Evolutionary conservation across 1,284 basidiomycete species (phyloP).

Genomic region (Papiliotrema laurentii): DNA sequence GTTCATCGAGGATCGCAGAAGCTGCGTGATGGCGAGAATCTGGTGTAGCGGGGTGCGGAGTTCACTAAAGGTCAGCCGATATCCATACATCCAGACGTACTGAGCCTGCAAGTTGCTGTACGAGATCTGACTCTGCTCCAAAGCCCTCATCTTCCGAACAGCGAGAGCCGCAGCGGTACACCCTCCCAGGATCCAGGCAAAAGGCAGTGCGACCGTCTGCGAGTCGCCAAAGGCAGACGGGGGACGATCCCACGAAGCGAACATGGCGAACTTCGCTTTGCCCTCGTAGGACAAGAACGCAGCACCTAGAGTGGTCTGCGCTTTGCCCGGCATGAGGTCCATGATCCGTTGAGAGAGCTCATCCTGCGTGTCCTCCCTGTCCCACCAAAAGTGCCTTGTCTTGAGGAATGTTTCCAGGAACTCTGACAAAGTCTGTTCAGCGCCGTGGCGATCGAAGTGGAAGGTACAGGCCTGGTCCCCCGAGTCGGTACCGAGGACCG

Average conservation of each 20-base stretch:
- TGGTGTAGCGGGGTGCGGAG: slow-evolving; percentile 47
- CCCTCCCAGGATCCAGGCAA: slow-evolving; percentile 37
- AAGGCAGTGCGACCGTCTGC: slow-evolving; percentile 28
- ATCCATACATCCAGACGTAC: slow-evolving; percentile 13
- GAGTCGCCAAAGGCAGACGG: slow-evolving; percentile 32
- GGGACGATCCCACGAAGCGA: slow-evolving; percentile 35
- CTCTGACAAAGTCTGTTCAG: slow-evolving; percentile 14
- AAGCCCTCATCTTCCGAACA: slow-evolving; percentile 29
- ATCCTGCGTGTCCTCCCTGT: slow-evolving; percentile 26
- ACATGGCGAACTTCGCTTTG: slow-evolving; percentile 26
- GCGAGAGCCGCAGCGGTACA: slow-evolving; percentile 33
- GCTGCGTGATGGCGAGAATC: slow-evolving; percentile 43
- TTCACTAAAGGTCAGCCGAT: slow-evolving; percentile 22
- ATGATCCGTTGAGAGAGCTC: slow-evolving; percentile 23
- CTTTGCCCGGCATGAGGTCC: slow-evolving; percentile 26
- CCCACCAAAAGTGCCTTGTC: slow-evolving; percentile 37
- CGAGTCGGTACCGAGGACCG: slow-evolving; percentile 21
- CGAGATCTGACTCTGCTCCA: slow-evolving; percentile 42
- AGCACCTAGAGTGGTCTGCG: slow-evolving; percentile 27
- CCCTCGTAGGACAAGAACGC: slow-evolving; percentile 32
- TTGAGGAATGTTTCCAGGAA: slow-evolving; percentile 25
- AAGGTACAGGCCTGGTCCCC: slow-evolving; percentile 8
- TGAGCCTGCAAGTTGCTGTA: slow-evolving; percentile 45
- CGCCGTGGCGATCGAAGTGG: slow-evolving; percentile 15
- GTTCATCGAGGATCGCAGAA: slow-evolving; percentile 36